Percentiles rank a stretch among this genome's conserved stretches.
phyloP scores from a whole-genome alignment of 768 basidiomycete species.

The Mrakia hoshinonis region DNA sequence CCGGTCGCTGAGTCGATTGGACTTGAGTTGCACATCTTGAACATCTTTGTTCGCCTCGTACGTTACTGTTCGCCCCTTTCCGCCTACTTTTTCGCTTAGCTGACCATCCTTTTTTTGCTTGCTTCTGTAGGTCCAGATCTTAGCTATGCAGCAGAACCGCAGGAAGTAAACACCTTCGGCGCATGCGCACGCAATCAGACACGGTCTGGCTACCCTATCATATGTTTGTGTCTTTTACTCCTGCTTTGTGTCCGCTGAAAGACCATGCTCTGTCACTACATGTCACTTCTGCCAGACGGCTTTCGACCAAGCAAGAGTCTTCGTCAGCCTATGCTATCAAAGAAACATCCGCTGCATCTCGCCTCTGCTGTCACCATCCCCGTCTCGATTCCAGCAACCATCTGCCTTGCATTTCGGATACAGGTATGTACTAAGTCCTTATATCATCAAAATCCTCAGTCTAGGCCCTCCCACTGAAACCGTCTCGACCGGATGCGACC shows the following conservation, averaged over 20 bases:
- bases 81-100: background rate
- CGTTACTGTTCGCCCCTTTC: too few relatives aligned
- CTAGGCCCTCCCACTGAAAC: too few relatives aligned
- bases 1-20: slow-evolving; percentile 68
- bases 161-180: slow-evolving; percentile 39
- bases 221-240: background rate
- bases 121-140: slow-evolving; percentile 61
- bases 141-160: slow-evolving; percentile 57
- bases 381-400: background rate
- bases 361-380: background rate
- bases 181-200: background rate
- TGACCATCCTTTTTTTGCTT: background rate
- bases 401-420: too few relatives aligned
- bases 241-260: too few relatives aligned
- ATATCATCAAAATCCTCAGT: too few relatives aligned
- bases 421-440: too few relatives aligned
- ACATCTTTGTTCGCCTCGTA: background rate
- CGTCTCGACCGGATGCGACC: too few relatives aligned
- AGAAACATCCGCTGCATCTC: background rate
- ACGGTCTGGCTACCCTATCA: background rate
- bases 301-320: too few relatives aligned
- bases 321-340: too few relatives aligned
- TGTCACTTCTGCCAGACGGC: too few relatives aligned
- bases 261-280: too few relatives aligned
- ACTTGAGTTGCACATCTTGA: slow-evolving; percentile 65